Base-by-base conservation (phyloP, 345 rosid species). In the Gossypium mustelinum region DNA sequence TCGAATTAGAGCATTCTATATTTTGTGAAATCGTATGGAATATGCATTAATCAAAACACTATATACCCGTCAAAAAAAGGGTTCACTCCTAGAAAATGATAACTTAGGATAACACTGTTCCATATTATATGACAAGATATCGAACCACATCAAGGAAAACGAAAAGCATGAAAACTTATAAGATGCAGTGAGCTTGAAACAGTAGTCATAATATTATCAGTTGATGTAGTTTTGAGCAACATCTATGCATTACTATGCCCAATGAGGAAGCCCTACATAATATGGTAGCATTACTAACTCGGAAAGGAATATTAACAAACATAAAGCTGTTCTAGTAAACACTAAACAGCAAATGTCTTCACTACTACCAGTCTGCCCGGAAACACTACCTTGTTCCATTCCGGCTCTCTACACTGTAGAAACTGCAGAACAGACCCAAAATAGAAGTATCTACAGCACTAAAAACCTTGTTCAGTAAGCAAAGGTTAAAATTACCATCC, bases 401-500 rank as follows among this genome's bases (percentile, higher is more conserved):
- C 20, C 1, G 3, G 56, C 0, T 12, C 56, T 34, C 56, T 34
- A 13, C n/a, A 47, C 1, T 1, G 41, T 2, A 22, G 39, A 24
- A 45, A 47, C 50, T 12, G 12, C 52, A 1, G 2, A 44, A 45
- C 29, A 44, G 24, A 66, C 13, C 44, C 55, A 48, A 47, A 67
- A 47, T 5, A 67, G 7, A 67, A 67, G 18, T 24, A 13, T 68
- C 20, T 24, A 68, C 56, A 68, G 13, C 11, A 16, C 43, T 25
- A 1, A 68, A 44, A 44, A 48, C 57, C 20, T 55, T n/a, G 9
- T 3, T 7, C 3, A 9, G 18, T 24, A 24, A 24, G 20, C 20
- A 48, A 3, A 24, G 9, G 11, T 18, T 68, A 12, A 20, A 56
- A 52, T 72, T 75, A 80, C 86, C 83, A 81, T 68, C 85, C 85